These are phyloP conservation scores for Echinosophora koreensis DNA, from an alignment of 306 rosid species.

Conservation along the genomic window DNA sequence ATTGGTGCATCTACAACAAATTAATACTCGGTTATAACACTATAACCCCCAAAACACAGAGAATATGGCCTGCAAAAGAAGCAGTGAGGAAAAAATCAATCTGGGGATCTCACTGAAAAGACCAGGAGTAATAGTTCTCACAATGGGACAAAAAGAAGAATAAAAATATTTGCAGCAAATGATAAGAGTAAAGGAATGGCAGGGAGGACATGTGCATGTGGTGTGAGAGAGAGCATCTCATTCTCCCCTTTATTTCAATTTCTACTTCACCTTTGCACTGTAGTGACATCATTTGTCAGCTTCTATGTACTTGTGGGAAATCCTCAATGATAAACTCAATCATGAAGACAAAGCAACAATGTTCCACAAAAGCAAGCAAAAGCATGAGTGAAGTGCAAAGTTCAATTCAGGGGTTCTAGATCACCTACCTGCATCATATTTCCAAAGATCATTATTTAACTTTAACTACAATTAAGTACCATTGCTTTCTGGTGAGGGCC, in stretches of 20 bases:
- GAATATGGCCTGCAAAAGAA: conserved; percentile 38
- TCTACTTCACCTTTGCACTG: conserved; percentile 51
- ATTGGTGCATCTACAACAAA: conserved; percentile 51
- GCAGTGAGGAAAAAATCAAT: conserved; percentile 44
- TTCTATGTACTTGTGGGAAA: conserved; percentile 51
- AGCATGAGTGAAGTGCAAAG: conserved; percentile 34
- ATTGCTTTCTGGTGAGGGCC: conserved; percentile 29
- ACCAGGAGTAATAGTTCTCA: conserved; percentile 39
- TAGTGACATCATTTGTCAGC: conserved; percentile 51
- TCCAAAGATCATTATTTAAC: conserved; percentile 41
- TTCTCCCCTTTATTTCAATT: conserved; percentile 38
- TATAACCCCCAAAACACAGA: conserved; percentile 2
- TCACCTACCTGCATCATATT: conserved; percentile 29
- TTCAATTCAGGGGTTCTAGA: conserved; percentile 27
- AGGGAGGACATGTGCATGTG: conserved; percentile 55
- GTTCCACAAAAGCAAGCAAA: conserved; percentile 14
- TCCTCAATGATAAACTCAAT: conserved; percentile 54
- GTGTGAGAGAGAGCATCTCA: conserved; percentile 26
- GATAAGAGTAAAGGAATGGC: conserved; percentile 28
- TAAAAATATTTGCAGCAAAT: conserved; percentile 31
- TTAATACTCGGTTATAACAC: conserved; percentile 31
- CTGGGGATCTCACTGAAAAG: conserved; percentile 54
- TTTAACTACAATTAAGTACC: conserved; percentile 38
- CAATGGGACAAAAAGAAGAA: conserved; percentile 60
- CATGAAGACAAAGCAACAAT: conserved; percentile 44